Conservation (phyloP, 371 early-diverging fungal genomes). For the Chytridium lagenaria region DNA sequence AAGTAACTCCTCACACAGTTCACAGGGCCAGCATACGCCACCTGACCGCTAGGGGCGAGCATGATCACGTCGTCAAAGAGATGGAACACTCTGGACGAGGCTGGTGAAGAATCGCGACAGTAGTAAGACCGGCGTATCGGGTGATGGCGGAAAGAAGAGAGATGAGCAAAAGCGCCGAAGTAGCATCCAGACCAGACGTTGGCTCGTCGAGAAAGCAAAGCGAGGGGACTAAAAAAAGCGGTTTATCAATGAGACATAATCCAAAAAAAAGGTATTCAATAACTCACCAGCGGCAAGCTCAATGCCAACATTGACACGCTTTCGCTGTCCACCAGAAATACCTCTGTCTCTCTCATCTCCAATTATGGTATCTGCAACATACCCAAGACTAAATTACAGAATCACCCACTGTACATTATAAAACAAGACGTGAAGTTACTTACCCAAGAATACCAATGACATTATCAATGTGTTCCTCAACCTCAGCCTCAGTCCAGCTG, state of each 20-base stretch:
- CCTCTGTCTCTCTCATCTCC: constrained; percentile 71
- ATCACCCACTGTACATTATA: constrained; percentile 14
- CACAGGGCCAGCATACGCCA: constrained; percentile 76
- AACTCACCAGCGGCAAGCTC: constrained; percentile 62
- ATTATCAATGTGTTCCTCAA: constrained; percentile 55
- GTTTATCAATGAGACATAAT: not conserved
- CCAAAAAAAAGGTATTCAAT: not conserved
- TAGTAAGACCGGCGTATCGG: constrained; percentile 61
- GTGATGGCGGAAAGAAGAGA: constrained; percentile 63
- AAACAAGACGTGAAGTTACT: constrained; percentile 1
- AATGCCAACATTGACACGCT: constrained; percentile 91
- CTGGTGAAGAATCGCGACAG: constrained; percentile 77
- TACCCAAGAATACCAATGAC: constrained; percentile 14
- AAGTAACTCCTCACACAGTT: constrained; percentile 37
- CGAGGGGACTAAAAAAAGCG: constrained; percentile 18
- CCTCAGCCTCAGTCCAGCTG: constrained; percentile 55
- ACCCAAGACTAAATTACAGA: constrained; percentile 41
- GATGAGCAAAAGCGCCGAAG: constrained; percentile 71
- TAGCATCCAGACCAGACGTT: constrained; percentile 81
- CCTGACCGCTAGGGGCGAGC: constrained; percentile 74
- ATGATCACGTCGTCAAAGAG: constrained; percentile 88
- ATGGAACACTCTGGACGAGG: constrained; percentile 81
- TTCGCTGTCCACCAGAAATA: constrained; percentile 80
- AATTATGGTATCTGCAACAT: constrained; percentile 80
- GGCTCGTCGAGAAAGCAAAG: constrained; percentile 71